These are phyloP conservation scores for Colletotrichum horii DNA, from an alignment of 2,329 filamentous ascomycete genomes.

Conservation along the genomic window DNA sequence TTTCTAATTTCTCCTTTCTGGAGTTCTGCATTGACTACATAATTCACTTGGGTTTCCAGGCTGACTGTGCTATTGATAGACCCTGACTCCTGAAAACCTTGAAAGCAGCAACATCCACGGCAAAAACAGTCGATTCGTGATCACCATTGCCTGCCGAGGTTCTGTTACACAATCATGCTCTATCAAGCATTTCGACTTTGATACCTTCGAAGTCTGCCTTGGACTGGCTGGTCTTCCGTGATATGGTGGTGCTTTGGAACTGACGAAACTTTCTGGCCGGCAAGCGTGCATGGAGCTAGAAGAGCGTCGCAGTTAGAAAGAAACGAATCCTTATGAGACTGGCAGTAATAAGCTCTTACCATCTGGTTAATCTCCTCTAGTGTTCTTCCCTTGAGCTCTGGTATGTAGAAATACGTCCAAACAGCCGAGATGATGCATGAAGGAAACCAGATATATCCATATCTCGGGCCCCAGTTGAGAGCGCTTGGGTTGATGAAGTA, in stretches of 20 bases:
- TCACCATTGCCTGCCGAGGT: background rate
- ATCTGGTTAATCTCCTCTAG: background rate
- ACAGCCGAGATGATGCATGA: conserved; percentile 35
- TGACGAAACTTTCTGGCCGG: background rate
- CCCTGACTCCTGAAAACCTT: no score
- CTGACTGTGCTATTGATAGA: no score
- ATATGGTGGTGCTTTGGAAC: background rate
- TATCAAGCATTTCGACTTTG: background rate
- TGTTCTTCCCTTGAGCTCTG: conserved; percentile 45
- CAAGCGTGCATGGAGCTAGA: background rate
- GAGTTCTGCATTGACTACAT: background rate
- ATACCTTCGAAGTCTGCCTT: background rate
- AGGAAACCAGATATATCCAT: conserved; percentile 56
- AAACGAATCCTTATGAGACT: accelerated
- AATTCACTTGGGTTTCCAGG: no score
- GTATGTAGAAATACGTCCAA: conserved; percentile 36
- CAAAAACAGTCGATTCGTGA: no score
- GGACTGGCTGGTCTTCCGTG: background rate
- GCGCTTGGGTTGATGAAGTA: conserved; percentile 39
- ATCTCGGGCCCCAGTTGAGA: conserved; percentile 56
- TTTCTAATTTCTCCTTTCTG: background rate
- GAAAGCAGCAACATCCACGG: no score
- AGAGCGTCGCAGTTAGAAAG: accelerated
- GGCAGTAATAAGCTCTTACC: accelerated
- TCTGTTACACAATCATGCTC: background rate